Conservation (phyloP, 495 filamentous ascomycete species). For the Penicillium parvum region DNA sequence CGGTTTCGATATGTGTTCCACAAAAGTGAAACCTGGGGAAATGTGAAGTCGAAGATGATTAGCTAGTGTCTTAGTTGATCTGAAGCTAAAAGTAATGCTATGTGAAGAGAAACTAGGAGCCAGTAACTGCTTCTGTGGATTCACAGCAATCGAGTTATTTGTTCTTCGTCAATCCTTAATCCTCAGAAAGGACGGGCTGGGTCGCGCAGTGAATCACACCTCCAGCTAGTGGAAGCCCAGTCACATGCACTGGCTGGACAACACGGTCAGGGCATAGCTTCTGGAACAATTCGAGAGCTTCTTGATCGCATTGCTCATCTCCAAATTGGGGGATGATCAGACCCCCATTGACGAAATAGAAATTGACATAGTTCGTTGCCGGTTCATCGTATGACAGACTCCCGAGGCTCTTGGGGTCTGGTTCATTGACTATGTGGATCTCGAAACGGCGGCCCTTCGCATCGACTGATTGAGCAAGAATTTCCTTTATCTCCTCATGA, state of each 20-base stretch:
- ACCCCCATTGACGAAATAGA: constrained; percentile 23
- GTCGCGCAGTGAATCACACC: constrained; percentile 24
- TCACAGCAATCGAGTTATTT: background rate
- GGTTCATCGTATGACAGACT: constrained; percentile 8
- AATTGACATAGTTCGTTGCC: constrained; percentile 25
- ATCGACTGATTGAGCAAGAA: constrained; percentile 10
- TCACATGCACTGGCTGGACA: constrained; percentile 6
- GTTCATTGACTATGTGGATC: constrained; percentile 3
- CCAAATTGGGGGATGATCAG: constrained; percentile 23
- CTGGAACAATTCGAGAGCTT: constrained; percentile 12
- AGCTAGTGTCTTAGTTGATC: too few species aligned
- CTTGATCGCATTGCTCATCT: constrained; percentile 9
- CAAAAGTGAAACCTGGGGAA: too few species aligned
- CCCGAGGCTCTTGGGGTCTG: constrained; percentile 8
- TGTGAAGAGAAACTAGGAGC: too few species aligned
- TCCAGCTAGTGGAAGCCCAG: constrained; percentile 10
- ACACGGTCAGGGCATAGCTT: constrained; percentile 10
- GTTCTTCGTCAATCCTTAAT: background rate
- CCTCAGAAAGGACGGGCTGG: constrained; percentile 10
- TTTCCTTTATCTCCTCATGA: constrained; percentile 12
- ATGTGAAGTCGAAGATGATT: too few species aligned
- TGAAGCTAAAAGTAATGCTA: too few species aligned
- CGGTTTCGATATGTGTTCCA: too few species aligned
- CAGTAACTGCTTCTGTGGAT: too few species aligned
- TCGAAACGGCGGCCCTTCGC: constrained; percentile 16